Evolutionary conservation across 768 basidiomycete genomes (phyloP).

Genomic region (Russula virescens): DNA sequence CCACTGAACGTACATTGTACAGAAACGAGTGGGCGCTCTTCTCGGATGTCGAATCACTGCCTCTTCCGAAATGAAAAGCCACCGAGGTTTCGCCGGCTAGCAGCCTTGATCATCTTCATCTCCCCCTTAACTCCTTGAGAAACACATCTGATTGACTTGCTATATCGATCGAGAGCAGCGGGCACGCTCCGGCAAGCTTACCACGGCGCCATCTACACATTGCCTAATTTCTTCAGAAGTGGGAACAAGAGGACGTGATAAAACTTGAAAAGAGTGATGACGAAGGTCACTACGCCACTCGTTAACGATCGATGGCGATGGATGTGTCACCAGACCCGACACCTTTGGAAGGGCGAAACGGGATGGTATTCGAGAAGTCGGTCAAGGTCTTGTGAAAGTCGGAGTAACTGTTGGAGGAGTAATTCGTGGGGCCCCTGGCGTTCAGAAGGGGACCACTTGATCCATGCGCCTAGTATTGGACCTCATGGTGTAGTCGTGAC

Average conservation of each 20-base stretch:
- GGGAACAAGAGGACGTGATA: neutral
- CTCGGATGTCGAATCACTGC: neutral
- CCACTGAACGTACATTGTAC: neutral
- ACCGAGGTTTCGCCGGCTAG: neutral
- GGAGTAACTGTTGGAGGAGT: neutral
- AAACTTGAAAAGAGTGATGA: neutral
- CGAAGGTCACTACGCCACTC: neutral
- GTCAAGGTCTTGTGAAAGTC: neutral
- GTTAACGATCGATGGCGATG: neutral
- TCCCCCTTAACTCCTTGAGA: neutral
- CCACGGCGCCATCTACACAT: neutral
- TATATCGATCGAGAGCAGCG: neutral
- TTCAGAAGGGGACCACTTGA: neutral
- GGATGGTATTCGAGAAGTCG: conserved; percentile 3
- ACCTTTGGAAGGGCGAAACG: neutral
- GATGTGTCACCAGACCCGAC: neutral
- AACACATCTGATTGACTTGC: neutral
- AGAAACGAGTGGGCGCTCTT: neutral
- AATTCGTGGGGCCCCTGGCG: neutral
- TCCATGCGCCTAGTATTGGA: neutral
- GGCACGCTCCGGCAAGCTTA: neutral
- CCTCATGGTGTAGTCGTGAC: conserved; percentile 7
- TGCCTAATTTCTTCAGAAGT: neutral
- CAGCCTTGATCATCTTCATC: neutral
- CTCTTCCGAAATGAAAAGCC: conserved; percentile 1